These are phyloP conservation scores for Lecanicillium sp. DNA, from an alignment of 2,329 filamentous ascomycete species.

Conservation along the genomic window DNA sequence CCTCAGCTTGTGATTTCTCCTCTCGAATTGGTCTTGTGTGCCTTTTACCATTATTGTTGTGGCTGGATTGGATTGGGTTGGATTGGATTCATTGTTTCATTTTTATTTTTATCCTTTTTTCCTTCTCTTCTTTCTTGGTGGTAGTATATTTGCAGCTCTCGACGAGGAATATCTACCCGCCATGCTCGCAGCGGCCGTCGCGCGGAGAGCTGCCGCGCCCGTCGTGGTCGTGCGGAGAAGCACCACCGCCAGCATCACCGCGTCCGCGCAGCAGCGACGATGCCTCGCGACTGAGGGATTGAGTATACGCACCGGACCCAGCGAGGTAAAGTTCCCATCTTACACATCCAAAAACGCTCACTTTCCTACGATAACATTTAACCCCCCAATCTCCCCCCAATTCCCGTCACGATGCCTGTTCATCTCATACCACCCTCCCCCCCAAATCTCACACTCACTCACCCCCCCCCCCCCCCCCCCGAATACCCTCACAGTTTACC, in stretches of 20 bases:
- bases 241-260: not conserved
- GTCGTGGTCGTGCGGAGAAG: conserved; percentile 7
- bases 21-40: no score
- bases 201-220: not conserved
- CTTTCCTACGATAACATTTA: not conserved
- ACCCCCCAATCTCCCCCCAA: not conserved
- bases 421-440: not conserved
- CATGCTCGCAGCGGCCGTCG: not conserved
- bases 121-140: no score
- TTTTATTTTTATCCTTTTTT: no score
- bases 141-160: no score
- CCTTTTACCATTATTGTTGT: no score
- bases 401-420: not conserved
- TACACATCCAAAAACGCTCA: no score
- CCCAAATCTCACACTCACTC: no score
- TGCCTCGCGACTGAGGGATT: conserved; percentile 11
- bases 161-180: no score
- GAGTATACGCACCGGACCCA: conserved; percentile 17
- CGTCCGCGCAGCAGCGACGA: conserved; percentile 10
- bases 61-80: no score
- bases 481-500: not conserved
- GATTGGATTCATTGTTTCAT: no score
- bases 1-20: no score
- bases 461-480: no score
- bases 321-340: conserved; percentile 15